Evolutionary conservation across 1,284 basidiomycete species (phyloP), one percentile per base, ranked within the genome.

Genomic region (Puccinia horiana): DNA sequence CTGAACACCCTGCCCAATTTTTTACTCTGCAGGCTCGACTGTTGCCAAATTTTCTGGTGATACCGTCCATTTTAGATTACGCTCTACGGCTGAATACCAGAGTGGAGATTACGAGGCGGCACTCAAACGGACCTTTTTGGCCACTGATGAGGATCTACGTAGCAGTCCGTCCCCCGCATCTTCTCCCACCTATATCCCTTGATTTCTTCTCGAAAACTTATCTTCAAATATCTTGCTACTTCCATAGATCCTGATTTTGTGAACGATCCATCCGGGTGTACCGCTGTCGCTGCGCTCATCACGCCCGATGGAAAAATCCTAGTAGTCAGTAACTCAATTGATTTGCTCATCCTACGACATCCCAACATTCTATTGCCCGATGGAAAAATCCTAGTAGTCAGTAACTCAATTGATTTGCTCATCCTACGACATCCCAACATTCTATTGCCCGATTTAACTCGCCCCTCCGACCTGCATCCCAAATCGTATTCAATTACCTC

Each of bases 211-310:
- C 35, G 8, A 23, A 37, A 29, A 67, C 5, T 23, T 26, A 44
- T 77, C 26, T 29, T 37, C 63, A 32, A 40, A n/a, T 29, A 52
- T 37, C 1, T 29, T 44, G 61, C n/a, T 74, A 54, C 58, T 47
- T 49, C 23, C 69, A 42, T 86, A 95, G 95, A 94, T 87, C 92
- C 94, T 74, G 91, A 91, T 79, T 95, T 94, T 88, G 91, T 91
- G 83, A 92, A 93, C 85, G 97, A 99, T 87, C 93, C 95, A 0
- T 98, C 96, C 9, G 97, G 97, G 12, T 98, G 96, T 87, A 99
- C 97, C 0, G 96, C 97, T 23, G 94, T 99, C 16, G 92, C 94
- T 11, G 93, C 93, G 16, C 88, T 98, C 75, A 87, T 96, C 74
- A 95, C 95, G 14, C 87, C 89, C 56, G 92, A 94, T 86, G 90